Conservation (phyloP, 2,329 filamentous ascomycete genomes). For the Calonectria pteridis region DNA sequence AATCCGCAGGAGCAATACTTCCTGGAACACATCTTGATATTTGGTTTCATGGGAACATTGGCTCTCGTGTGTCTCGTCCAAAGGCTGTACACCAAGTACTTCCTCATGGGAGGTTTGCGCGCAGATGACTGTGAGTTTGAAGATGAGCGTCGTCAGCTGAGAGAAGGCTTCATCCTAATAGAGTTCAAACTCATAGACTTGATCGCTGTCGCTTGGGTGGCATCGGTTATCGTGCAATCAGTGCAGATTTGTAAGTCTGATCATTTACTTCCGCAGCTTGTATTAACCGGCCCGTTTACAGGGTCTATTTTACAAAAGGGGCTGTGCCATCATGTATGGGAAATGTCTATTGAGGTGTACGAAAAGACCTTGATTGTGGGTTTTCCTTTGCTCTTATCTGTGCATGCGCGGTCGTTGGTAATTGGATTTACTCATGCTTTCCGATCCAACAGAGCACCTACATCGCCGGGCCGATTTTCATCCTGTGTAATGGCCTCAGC, state of each 20-base stretch:
- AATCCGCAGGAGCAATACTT: constrained; percentile 23
- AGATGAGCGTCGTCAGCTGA: background rate
- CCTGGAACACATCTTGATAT: constrained; percentile 35
- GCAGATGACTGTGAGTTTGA: constrained; percentile 40
- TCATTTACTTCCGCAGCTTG: background rate
- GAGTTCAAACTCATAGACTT: background rate
- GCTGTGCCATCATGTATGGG: background rate
- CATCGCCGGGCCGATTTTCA: constrained; percentile 47
- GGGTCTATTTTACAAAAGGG: background rate
- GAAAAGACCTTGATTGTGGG: constrained; percentile 28
- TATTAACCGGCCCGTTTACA: background rate
- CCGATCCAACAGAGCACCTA: constrained; percentile 29
- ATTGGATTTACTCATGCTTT: background rate
- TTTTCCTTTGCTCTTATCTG: constrained; percentile 37
- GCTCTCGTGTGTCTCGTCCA: constrained; percentile 43
- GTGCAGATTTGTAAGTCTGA: background rate
- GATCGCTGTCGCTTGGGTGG: background rate
- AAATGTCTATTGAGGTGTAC: background rate
- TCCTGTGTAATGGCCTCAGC: constrained; percentile 50
- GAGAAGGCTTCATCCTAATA: background rate
- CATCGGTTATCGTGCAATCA: background rate
- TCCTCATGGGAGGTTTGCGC: constrained; percentile 39
- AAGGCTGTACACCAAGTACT: constrained; percentile 49
- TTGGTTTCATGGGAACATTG: constrained; percentile 42
- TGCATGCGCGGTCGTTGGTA: constrained; percentile 36